Evolutionary conservation across 2,329 filamentous ascomycete species (phyloP).

Genomic region (Aureobasidium sp.): DNA sequence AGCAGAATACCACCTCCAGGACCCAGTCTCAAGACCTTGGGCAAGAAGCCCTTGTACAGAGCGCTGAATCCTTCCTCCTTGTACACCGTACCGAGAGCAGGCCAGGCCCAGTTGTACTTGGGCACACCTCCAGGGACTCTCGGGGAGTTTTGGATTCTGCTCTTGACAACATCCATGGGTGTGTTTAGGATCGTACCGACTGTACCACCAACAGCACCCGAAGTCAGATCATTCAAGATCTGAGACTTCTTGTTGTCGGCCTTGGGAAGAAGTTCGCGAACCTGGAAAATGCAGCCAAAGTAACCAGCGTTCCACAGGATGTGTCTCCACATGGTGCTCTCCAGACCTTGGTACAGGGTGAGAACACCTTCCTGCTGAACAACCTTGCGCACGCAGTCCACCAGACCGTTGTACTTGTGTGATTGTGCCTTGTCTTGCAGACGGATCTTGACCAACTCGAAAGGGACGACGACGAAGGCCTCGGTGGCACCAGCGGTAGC

Average conservation of each 20-base stretch:
- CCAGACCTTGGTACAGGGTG: slow-evolving; percentile 91
- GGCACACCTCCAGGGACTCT: slow-evolving; percentile 71
- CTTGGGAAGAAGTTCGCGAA: slow-evolving; percentile 72
- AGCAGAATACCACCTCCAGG: slow-evolving; percentile 68
- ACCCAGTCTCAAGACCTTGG: slow-evolving; percentile 77
- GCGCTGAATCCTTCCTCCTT: slow-evolving; percentile 88
- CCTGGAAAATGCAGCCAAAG: slow-evolving; percentile 98
- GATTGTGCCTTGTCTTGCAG: slow-evolving; percentile 92
- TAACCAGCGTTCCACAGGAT: slow-evolving; percentile 91
- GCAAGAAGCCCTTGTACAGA: slow-evolving; percentile 94
- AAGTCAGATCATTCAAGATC: slow-evolving; percentile 79
- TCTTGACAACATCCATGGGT: slow-evolving; percentile 95
- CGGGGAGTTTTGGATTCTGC: slow-evolving; percentile 87
- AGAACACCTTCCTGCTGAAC: slow-evolving; percentile 74
- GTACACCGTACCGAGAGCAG: slow-evolving; percentile 74
- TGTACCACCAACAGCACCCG: slow-evolving; percentile 81
- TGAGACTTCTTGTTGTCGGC: slow-evolving; percentile 72
- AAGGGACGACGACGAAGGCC: slow-evolving; percentile 93
- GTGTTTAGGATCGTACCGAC: slow-evolving; percentile 89
- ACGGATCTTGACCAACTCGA: slow-evolving; percentile 97
- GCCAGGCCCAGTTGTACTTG: slow-evolving; percentile 99
- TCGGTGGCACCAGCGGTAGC: slow-evolving; percentile 93
- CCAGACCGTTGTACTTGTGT: slow-evolving; percentile 73
- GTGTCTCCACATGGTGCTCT: slow-evolving; percentile 95
- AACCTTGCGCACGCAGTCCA: slow-evolving; percentile 75